These are phyloP conservation scores for Nyssa sinensis DNA, from an alignment of 148 eudicot genomes.

Conservation along the genomic window DNA sequence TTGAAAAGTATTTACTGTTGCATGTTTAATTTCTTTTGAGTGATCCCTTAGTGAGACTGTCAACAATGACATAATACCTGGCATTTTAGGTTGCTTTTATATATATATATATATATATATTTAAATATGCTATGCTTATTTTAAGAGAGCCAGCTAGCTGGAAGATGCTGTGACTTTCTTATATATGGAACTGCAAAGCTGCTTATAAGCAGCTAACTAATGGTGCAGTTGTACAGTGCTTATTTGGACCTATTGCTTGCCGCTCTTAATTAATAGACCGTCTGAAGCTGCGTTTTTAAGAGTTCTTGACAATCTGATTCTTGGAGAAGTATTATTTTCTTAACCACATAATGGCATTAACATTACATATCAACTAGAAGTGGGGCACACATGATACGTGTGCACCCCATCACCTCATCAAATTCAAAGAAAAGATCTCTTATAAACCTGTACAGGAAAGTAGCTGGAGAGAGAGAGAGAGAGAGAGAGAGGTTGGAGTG, in stretches of 20 bases:
- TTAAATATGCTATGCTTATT: not conserved
- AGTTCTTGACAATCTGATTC: not conserved
- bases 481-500: too few relatives aligned
- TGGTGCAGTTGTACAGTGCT: not conserved
- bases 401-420: too few relatives aligned
- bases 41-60: not conserved
- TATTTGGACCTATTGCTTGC: not conserved
- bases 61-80: not conserved
- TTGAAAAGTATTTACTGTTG: not conserved
- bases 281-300: not conserved
- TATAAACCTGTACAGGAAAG: too few relatives aligned
- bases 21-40: not conserved
- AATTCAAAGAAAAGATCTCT: too few relatives aligned
- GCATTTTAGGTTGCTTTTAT: not conserved
- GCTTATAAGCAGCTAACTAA: not conserved
- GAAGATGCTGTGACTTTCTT: not conserved
- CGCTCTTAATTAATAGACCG: not conserved
- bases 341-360: not conserved
- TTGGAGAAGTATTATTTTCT: not conserved
- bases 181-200: not conserved
- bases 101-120: too few relatives aligned
- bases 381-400: too few relatives aligned
- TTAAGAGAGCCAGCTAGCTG: not conserved
- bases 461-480: too few relatives aligned
- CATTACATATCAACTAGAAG: too few relatives aligned